phyloP scores from a whole-genome alignment of 192 early-diverging fungal genomes.

The Pilaira anomala region DNA sequence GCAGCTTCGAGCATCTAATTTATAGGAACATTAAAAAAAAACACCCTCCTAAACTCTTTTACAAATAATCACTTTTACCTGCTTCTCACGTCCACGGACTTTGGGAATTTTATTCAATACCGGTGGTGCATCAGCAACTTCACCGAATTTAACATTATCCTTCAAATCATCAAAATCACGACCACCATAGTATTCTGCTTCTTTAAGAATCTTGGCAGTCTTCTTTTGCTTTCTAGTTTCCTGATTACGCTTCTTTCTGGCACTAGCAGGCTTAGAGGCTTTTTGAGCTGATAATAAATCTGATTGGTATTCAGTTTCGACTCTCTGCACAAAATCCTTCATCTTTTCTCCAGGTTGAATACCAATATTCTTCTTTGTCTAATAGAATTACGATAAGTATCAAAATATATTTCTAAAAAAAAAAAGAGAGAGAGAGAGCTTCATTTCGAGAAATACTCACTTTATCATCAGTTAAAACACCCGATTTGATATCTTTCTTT shows the following conservation, averaged over 20 bases:
- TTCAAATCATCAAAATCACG: slow-evolving; percentile 51
- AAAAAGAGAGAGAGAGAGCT: neutral
- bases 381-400: neutral
- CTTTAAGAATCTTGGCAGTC: slow-evolving; percentile 39
- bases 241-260: slow-evolving; percentile 47
- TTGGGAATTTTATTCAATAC: slow-evolving; percentile 44
- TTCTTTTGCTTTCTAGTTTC: slow-evolving; percentile 48
- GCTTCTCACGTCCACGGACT: slow-evolving; percentile 43
- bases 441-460: slow-evolving; percentile 14
- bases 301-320: slow-evolving; percentile 41
- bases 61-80: slow-evolving; percentile 24
- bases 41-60: too few species aligned
- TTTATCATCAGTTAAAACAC: slow-evolving; percentile 8
- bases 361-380: slow-evolving; percentile 13
- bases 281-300: slow-evolving; percentile 37
- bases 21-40: too few species aligned
- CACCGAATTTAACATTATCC: slow-evolving; percentile 53
- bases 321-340: slow-evolving; percentile 44
- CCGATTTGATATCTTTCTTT: slow-evolving; percentile 11
- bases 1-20: too few species aligned
- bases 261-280: slow-evolving; percentile 35
- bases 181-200: slow-evolving; percentile 31
- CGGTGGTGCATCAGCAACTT: slow-evolving; percentile 56
- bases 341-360: slow-evolving; percentile 43
- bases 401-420: neutral